phyloP scores from a whole-genome alignment of 495 filamentous ascomycete genomes.

The Aspergillus funiculosus region DNA sequence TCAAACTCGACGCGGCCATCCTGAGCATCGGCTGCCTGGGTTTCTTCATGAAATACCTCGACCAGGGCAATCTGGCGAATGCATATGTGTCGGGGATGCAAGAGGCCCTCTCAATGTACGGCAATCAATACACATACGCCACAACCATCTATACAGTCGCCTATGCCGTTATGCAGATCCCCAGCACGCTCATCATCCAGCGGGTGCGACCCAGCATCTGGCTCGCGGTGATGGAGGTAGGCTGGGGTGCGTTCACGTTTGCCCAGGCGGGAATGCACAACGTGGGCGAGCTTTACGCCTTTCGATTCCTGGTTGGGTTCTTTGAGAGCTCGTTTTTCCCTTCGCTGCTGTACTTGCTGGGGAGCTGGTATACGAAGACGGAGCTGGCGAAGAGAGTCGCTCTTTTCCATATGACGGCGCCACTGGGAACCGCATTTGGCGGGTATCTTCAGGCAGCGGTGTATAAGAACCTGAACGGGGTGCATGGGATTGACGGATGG shows the following conservation, averaged over 20 bases:
- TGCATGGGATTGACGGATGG: slow-evolving; percentile 19
- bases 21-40: slow-evolving; percentile 32
- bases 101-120: slow-evolving; percentile 21
- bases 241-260: slow-evolving; percentile 39
- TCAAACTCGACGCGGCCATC: slow-evolving; percentile 33
- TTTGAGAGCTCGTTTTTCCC: slow-evolving; percentile 19
- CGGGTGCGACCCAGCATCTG: slow-evolving; percentile 26
- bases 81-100: slow-evolving; percentile 24
- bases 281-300: slow-evolving; percentile 15
- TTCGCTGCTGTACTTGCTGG: slow-evolving; percentile 15
- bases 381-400: slow-evolving; percentile 20
- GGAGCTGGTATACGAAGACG: slow-evolving; percentile 20
- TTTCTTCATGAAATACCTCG: slow-evolving; percentile 29
- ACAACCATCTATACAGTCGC: slow-evolving; percentile 15
- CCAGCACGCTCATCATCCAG: slow-evolving; percentile 18
- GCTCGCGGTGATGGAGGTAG: slow-evolving; percentile 37
- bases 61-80: slow-evolving; percentile 31
- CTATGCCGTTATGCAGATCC: slow-evolving; percentile 20
- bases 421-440: slow-evolving; percentile 15
- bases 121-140: slow-evolving; percentile 29
- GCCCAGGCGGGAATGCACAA: slow-evolving; percentile 20
- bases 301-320: slow-evolving; percentile 21
- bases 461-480: slow-evolving; percentile 19
- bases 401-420: slow-evolving; percentile 18
- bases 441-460: slow-evolving; percentile 22